These are phyloP conservation scores for Acephala macrosclerotiorum DNA, from an alignment of 2,329 filamentous ascomycete genomes.

Conservation along the genomic window DNA sequence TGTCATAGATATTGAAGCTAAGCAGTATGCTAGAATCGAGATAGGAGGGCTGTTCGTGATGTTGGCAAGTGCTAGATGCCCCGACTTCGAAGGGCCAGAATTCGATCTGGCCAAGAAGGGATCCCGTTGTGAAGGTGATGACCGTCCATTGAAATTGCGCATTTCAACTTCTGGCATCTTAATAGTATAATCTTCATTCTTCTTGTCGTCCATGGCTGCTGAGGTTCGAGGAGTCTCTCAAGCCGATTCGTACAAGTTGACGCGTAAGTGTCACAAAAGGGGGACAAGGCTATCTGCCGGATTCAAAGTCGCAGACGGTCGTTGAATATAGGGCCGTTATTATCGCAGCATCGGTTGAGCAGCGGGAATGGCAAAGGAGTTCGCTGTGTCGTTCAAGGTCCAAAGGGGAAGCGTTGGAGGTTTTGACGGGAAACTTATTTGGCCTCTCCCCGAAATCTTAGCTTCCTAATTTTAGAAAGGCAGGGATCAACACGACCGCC, in stretches of 20 bases:
- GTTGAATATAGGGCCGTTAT: slow-evolving; percentile 11
- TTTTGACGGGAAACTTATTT: slow-evolving; percentile 23
- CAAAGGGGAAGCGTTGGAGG: slow-evolving; percentile 11
- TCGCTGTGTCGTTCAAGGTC: slow-evolving; percentile 18
- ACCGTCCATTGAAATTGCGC: slow-evolving; percentile 46
- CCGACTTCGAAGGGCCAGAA: slow-evolving; percentile 16
- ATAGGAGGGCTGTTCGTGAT: slow-evolving; percentile 79
- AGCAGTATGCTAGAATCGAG: slow-evolving; percentile 89
- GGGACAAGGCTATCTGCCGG: neutral
- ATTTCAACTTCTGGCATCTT: slow-evolving; percentile 61
- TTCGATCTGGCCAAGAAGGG: slow-evolving; percentile 46
- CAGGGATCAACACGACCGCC: slow-evolving; percentile 22
- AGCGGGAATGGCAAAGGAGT: slow-evolving; percentile 9
- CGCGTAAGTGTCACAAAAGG: slow-evolving; percentile 30
- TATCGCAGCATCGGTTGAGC: slow-evolving; percentile 30
- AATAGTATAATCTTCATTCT: slow-evolving; percentile 82
- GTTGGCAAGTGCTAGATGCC: slow-evolving; percentile 36
- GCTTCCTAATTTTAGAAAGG: slow-evolving; percentile 31
- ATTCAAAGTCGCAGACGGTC: neutral
- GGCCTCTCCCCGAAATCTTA: slow-evolving; percentile 28
- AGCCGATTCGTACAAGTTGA: slow-evolving; percentile 17
- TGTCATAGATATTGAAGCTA: slow-evolving; percentile 98
- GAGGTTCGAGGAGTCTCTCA: slow-evolving; percentile 22
- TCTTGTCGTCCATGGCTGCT: slow-evolving; percentile 81
- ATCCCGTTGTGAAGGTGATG: slow-evolving; percentile 47